Percentiles rank a stretch among this genome's conserved stretches.
phyloP scores from a whole-genome alignment of 352 stramenopile species.

The Pythium aristosporum region DNA sequence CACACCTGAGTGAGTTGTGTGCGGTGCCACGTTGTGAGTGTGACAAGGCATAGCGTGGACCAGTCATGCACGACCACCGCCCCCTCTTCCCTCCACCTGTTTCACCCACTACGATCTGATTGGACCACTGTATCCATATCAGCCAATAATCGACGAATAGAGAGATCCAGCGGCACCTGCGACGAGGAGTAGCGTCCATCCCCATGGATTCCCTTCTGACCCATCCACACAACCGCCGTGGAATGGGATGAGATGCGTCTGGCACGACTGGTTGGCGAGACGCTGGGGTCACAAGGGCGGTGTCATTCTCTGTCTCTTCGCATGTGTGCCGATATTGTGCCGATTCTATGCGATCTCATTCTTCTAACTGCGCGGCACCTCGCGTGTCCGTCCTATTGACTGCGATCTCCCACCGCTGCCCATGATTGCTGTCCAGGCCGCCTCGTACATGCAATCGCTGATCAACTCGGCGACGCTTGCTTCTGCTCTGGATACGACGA shows the following conservation, averaged over 20 bases:
- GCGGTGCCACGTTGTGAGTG: slow-evolving; percentile 5
- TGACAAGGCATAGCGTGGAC: neutral
- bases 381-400: neutral
- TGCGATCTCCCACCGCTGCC: neutral
- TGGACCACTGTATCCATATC: neutral
- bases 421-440: slow-evolving; percentile 21
- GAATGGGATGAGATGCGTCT: neutral
- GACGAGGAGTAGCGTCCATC: slow-evolving; percentile 4
- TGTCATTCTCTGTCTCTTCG: slow-evolving; percentile 28
- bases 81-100: slow-evolving; percentile 6
- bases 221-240: neutral
- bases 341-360: slow-evolving; percentile 21
- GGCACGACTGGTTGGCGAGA: slow-evolving; percentile 17
- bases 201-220: neutral
- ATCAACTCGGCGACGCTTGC: slow-evolving; percentile 15
- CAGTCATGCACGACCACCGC: neutral
- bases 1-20: neutral
- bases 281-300: slow-evolving; percentile 2
- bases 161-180: slow-evolving; percentile 20
- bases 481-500: slow-evolving; percentile 7
- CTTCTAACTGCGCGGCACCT: slow-evolving; percentile 3
- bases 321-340: neutral
- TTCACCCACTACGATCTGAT: slow-evolving; percentile 1
- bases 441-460: slow-evolving; percentile 23
- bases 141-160: slow-evolving; percentile 6